Conservation (phyloP, 2,329 filamentous ascomycete genomes). For the Hypoxylon sp. region DNA sequence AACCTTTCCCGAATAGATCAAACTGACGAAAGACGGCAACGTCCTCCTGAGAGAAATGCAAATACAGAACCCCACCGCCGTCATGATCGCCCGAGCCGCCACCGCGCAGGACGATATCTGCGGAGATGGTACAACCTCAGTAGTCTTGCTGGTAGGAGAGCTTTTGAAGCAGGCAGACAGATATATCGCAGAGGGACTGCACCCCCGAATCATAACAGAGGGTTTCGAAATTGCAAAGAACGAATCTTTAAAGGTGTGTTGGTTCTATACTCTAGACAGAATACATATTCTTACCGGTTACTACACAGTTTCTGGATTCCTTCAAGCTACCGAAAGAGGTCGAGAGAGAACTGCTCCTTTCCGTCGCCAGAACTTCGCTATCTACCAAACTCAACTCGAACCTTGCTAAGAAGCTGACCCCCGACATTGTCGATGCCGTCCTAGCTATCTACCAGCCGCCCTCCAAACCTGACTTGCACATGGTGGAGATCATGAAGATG, state of each 20-base stretch:
- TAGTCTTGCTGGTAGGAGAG: slow-evolving; percentile 95
- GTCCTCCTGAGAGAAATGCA: slow-evolving; percentile 85
- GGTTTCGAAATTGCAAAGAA: slow-evolving; percentile 97
- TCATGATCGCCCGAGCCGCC: slow-evolving; percentile 84
- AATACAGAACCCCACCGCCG: slow-evolving; percentile 98
- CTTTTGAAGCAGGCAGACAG: slow-evolving; percentile 97
- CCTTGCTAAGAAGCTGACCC: slow-evolving; percentile 90
- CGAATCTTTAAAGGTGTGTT: slow-evolving; percentile 83
- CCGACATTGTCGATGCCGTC: slow-evolving; percentile 95
- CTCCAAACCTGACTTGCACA: slow-evolving; percentile 95
- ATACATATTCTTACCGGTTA: slow-evolving; percentile 27
- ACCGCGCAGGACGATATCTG: slow-evolving; percentile 99
- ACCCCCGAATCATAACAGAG: slow-evolving; percentile 96
- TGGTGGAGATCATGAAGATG: slow-evolving; percentile 99
- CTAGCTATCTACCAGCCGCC: slow-evolving; percentile 92
- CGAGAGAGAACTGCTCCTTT: slow-evolving; percentile 93
- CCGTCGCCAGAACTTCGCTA: slow-evolving; percentile 92
- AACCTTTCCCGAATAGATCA: slow-evolving; percentile 74
- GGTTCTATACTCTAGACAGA: slow-evolving; percentile 7
- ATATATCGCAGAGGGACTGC: slow-evolving; percentile 95
- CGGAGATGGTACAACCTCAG: slow-evolving; percentile 96
- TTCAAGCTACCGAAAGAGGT: slow-evolving; percentile 93
- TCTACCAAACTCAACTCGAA: slow-evolving; percentile 93
- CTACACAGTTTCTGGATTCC: slow-evolving; percentile 85
- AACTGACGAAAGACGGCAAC: slow-evolving; percentile 98